A percentile compares a stretch with the other conserved stretches of the same genome.
Evolutionary conservation across 148 eudicot genomes (phyloP).

Genomic region (Vaccinium myrtillus): DNA sequence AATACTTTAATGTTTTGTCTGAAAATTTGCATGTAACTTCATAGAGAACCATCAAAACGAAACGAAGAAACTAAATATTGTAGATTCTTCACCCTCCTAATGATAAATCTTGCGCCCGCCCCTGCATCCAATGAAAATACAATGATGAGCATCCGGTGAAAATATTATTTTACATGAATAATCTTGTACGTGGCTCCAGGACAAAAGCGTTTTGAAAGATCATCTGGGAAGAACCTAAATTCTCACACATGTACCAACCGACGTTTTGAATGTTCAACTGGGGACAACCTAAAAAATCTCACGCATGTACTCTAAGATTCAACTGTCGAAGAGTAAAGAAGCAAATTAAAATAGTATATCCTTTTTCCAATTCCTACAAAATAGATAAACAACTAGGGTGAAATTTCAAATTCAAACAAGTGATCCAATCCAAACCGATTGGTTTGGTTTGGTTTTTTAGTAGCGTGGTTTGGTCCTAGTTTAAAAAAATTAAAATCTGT

Average conservation of each 20-base stretch:
- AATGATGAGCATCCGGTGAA: not conserved
- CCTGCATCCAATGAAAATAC: not conserved
- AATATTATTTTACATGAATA: not conserved
- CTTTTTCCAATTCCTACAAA: not conserved
- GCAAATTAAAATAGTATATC: not conserved
- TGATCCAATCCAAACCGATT: too few species aligned
- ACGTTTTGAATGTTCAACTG: not conserved
- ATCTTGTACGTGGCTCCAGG: not conserved
- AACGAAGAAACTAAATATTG: too few species aligned
- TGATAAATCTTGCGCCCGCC: too few species aligned
- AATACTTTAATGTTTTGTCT: too few species aligned
- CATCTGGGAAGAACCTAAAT: not conserved
- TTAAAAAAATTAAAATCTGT: too few species aligned
- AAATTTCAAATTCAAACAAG: too few species aligned
- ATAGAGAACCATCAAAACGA: too few species aligned
- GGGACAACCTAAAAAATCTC: not conserved
- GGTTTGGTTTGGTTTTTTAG: too few species aligned
- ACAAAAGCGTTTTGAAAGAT: not conserved
- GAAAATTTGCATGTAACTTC: too few species aligned
- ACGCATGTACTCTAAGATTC: not conserved
- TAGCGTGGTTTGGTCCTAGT: too few species aligned
- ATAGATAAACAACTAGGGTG: too few species aligned
- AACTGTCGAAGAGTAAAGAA: not conserved
- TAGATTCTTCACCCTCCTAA: too few species aligned
- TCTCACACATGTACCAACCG: not conserved